Conservation (phyloP, 805 yeast species). For the Naumovozyma castellii region DNA sequence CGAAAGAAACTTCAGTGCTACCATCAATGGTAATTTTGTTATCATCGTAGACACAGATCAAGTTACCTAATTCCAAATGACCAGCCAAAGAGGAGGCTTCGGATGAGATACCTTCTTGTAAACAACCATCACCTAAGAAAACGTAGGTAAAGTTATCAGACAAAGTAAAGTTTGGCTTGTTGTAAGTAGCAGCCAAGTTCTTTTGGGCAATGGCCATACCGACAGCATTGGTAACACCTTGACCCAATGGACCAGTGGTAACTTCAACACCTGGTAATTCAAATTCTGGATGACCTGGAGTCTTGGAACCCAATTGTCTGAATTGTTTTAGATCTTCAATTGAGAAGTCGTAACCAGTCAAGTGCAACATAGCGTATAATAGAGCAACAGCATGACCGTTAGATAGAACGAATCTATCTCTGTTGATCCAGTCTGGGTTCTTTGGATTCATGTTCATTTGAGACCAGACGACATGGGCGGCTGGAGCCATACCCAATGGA, state of each 20-base stretch:
- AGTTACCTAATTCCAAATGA: conserved; percentile 84
- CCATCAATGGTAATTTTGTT: conserved; percentile 97
- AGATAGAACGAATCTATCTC: conserved; percentile 90
- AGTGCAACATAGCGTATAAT: conserved; percentile 73
- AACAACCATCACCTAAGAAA: conserved; percentile 94
- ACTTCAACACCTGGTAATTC: conserved; percentile 91
- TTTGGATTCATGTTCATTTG: conserved; percentile 80
- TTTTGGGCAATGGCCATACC: conserved; percentile 94
- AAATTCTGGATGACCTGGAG: conserved; percentile 97
- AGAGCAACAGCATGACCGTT: conserved; percentile 96
- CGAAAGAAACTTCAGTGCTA: conserved; percentile 77
- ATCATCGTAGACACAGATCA: conserved; percentile 93
- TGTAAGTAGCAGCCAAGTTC: conserved; percentile 84
- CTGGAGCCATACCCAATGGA: conserved; percentile 95
- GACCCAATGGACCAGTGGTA: conserved; percentile 98
- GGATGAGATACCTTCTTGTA: conserved; percentile 94
- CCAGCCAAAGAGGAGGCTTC: conserved; percentile 96
- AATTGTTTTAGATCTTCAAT: conserved; percentile 82
- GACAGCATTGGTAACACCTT: conserved; percentile 92
- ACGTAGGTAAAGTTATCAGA: conserved; percentile 69
- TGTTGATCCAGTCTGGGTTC: conserved; percentile 86
- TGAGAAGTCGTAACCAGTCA: conserved; percentile 72
- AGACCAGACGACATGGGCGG: conserved; percentile 80
- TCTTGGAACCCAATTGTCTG: conserved; percentile 81
- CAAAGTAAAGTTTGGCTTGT: conserved; percentile 64